Conservation (phyloP, 2,329 filamentous ascomycete species). For the Hypoxylon sp. region DNA sequence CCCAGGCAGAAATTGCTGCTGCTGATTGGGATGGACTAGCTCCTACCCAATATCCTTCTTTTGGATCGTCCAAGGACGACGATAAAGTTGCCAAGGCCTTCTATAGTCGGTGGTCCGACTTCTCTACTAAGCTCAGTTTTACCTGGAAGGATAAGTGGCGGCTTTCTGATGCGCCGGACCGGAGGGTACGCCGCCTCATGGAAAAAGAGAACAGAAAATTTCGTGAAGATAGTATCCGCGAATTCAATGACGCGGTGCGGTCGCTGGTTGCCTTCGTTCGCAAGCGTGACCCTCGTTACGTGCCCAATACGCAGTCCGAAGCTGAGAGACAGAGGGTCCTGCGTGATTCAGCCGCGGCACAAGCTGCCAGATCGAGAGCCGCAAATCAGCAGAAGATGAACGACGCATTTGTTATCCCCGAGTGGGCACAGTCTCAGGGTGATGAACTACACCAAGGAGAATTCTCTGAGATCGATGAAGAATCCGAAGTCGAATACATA, state of each 20-base stretch:
- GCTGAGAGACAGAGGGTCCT: slow-evolving; percentile 84
- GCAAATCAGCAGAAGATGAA: slow-evolving; percentile 83
- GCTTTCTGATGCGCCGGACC: slow-evolving; percentile 88
- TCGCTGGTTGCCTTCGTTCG: slow-evolving; percentile 89
- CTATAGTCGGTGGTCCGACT: slow-evolving; percentile 84
- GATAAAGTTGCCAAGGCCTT: slow-evolving; percentile 84
- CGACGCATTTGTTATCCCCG: slow-evolving; percentile 74
- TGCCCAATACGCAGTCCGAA: slow-evolving; percentile 82
- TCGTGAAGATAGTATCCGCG: slow-evolving; percentile 84
- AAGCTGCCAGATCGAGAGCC: slow-evolving; percentile 86
- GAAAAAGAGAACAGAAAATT: slow-evolving; percentile 94
- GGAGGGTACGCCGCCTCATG: slow-evolving; percentile 85
- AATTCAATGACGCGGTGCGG: slow-evolving; percentile 93
- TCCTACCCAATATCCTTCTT: slow-evolving; percentile 80
- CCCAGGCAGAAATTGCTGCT: slow-evolving; percentile 83
- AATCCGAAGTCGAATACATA: slow-evolving; percentile 71
- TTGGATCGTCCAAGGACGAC: slow-evolving; percentile 81
- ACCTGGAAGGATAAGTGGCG: slow-evolving; percentile 91
- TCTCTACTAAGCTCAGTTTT: slow-evolving; percentile 88
- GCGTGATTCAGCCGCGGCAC: slow-evolving; percentile 83
- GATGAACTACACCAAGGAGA: slow-evolving; percentile 63
- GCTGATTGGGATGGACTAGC: slow-evolving; percentile 77
- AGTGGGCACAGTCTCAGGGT: slow-evolving; percentile 79
- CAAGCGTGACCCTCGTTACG: slow-evolving; percentile 90
- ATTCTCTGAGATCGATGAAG: slow-evolving; percentile 74